Base-by-base conservation (phyloP, 2,329 filamentous ascomycete genomes). In the Chrysoporthe cubensis region DNA sequence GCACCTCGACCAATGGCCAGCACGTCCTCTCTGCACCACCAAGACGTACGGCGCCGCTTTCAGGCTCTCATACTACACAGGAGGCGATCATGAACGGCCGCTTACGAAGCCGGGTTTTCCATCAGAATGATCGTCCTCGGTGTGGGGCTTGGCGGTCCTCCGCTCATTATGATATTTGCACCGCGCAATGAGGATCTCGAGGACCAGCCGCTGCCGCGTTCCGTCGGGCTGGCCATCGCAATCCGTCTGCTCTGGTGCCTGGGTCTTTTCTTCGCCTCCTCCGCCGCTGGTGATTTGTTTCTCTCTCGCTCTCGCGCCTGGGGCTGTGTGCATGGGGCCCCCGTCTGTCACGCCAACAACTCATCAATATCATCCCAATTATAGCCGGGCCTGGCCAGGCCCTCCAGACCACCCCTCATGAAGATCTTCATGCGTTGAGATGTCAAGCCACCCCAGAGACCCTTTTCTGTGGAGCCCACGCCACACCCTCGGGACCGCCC, bases 391-490 rank as follows among this genome's bases (percentile, higher is more conserved):
- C 16, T 64, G 40, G 40, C 43, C 48, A 62, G 21, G 63, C 50
- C 18, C 21, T 34, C 21, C 32, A 34, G 26, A 54, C 6, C 6
- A 16, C 40, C 64, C 67, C 64, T 64, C 54, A 14, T 48, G 42
- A 34, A 50, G 32, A 64, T 13, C 42, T 64, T 69, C 46, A 69
- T 69, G 67, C 67, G 48, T 26, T 61, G 11, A 43, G 14, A 56
- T 40, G 32, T 48, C 57, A 57, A 58, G 57, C 64, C 64, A 60
- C 42, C 60, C 46, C 26, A 46, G 62, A 34, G 13, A 18, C 3
- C 13, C 34, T 7, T 26, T 26, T 52, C 13, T 34, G 44, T 62
- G 43, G 26, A 44, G 37, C 62, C 21, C 37, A 56, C 56, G 61
- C 61, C 48, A 57, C 62, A 64, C 21, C 34, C 11, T 40, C 54